phyloP scores from a whole-genome alignment of 495 filamentous ascomycete genomes.

The Aspergillus diversus region DNA sequence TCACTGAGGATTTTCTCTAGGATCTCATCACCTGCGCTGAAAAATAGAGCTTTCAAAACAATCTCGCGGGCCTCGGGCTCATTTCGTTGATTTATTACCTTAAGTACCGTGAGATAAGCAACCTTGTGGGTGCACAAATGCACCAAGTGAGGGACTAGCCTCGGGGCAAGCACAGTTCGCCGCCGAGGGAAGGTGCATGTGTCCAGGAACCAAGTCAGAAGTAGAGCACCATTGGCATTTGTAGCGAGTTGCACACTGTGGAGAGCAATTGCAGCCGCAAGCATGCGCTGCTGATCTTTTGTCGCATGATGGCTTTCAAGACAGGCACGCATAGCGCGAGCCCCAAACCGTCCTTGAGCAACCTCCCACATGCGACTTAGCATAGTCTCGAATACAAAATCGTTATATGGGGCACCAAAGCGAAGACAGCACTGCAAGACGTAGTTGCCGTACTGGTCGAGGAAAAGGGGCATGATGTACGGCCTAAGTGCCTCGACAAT shows the following conservation, averaged over 20 bases:
- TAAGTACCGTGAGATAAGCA: slow-evolving; percentile 93
- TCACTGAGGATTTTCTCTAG: slow-evolving; percentile 91
- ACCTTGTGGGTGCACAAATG: slow-evolving; percentile 99
- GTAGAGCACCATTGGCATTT: slow-evolving; percentile 90
- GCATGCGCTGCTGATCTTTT: slow-evolving; percentile 92
- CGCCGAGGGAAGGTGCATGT: slow-evolving; percentile 95
- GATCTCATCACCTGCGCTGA: slow-evolving; percentile 83
- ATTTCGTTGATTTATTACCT: slow-evolving; percentile 97
- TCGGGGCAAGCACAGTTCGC: slow-evolving; percentile 87
- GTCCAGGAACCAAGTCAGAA: slow-evolving; percentile 97
- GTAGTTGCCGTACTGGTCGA: slow-evolving; percentile 98
- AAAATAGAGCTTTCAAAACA: slow-evolving; percentile 91
- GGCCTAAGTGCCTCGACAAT: slow-evolving; percentile 82
- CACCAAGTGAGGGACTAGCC: slow-evolving; percentile 93
- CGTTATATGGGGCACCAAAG: slow-evolving; percentile 84
- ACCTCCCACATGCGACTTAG: slow-evolving; percentile 93
- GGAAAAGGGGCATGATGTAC: slow-evolving; percentile 86
- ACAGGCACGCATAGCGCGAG: slow-evolving; percentile 94
- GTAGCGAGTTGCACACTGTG: slow-evolving; percentile 97
- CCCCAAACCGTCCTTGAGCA: slow-evolving; percentile 89
- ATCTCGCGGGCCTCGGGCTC: slow-evolving; percentile 92
- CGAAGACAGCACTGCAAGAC: slow-evolving; percentile 94
- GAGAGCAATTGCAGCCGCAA: slow-evolving; percentile 91
- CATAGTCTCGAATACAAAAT: slow-evolving; percentile 98
- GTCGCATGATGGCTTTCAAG: slow-evolving; percentile 94